Evolutionary conservation across 176 grass and related monocot genomes (phyloP).

Genomic region (Phyllostachys edulis): DNA sequence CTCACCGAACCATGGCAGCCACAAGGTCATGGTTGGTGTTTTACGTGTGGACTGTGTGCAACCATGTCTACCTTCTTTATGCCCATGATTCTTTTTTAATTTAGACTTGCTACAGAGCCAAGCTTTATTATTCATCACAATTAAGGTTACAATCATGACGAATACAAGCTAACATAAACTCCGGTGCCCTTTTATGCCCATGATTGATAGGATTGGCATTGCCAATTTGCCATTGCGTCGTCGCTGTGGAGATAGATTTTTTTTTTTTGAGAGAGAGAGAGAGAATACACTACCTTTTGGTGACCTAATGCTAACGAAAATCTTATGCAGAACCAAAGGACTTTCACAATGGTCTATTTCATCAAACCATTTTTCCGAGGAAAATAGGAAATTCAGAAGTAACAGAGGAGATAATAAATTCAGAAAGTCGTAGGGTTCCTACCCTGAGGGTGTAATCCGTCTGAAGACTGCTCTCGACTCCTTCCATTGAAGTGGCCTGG

Average conservation of each 20-base stretch:
- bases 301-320: neutral
- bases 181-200: neutral
- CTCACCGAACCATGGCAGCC: conserved; percentile 18
- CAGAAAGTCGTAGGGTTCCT: neutral
- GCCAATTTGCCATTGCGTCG: neutral
- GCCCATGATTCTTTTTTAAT: neutral
- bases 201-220: neutral
- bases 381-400: neutral
- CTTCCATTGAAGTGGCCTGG: conserved; percentile 89
- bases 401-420: neutral
- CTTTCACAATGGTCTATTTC: neutral
- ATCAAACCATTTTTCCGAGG: neutral
- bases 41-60: neutral
- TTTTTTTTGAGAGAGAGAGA: no score
- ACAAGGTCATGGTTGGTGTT: neutral
- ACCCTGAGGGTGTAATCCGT: conserved; percentile 97
- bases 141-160: no score
- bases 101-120: no score
- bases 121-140: no score
- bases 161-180: no score
- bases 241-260: neutral
- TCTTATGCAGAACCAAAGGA: neutral
- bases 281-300: neutral
- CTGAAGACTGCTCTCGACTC: conserved; percentile 87
- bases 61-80: neutral